phyloP scores from a whole-genome alignment of 1,139 yeast genomes.

The Suhomyces terraborum region DNA sequence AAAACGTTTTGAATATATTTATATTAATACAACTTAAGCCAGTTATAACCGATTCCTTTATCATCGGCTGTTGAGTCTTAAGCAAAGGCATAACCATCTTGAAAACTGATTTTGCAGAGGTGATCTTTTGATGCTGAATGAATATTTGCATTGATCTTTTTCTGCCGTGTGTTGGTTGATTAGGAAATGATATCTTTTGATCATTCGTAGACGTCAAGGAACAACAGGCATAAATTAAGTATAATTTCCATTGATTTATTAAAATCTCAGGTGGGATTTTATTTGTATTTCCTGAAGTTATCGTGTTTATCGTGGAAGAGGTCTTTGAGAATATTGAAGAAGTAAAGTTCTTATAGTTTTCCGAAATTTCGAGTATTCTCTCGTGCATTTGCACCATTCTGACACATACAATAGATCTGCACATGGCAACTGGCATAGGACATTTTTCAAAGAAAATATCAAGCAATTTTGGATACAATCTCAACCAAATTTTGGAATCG shows the following conservation, averaged over 20 bases:
- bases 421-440: conserved; percentile 92
- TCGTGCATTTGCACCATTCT: conserved; percentile 90
- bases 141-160: conserved; percentile 77
- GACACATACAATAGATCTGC: conserved; percentile 90
- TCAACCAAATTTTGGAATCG: conserved; percentile 93
- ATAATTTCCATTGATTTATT: conserved; percentile 86
- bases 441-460: conserved; percentile 75
- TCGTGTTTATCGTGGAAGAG: conserved; percentile 31
- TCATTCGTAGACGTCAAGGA: conserved; percentile 89
- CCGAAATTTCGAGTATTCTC: conserved; percentile 64
- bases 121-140: conserved; percentile 87
- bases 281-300: conserved; percentile 33
- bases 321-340: conserved; percentile 41
- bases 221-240: conserved; percentile 87
- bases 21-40: conserved; percentile 90
- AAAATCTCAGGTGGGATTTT: conserved; percentile 66
- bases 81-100: conserved; percentile 83
- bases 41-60: conserved; percentile 81
- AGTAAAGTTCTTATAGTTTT: conserved; percentile 46
- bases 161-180: conserved; percentile 59
- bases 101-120: conserved; percentile 89
- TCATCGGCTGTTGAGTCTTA: conserved; percentile 66
- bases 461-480: conserved; percentile 77
- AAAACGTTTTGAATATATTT: conserved; percentile 78
- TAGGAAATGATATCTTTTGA: conserved; percentile 69